Conservation (phyloP, 2,329 filamentous ascomycete genomes). For the Fusarium nygamai region DNA sequence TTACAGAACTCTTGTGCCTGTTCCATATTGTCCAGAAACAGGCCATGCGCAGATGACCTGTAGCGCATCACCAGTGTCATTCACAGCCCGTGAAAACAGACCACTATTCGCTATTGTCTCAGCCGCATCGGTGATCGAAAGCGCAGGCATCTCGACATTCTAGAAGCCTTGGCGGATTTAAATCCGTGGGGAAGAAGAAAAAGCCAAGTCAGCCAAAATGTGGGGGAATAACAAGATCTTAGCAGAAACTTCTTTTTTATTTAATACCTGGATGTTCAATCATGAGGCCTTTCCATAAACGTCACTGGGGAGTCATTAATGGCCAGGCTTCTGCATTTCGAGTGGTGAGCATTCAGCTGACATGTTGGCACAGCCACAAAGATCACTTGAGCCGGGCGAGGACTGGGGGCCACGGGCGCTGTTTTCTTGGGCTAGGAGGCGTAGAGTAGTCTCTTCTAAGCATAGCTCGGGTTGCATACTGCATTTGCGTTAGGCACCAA, state of each 20-base stretch:
- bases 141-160: constrained; percentile 23
- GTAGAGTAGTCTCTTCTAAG: not conserved
- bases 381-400: constrained; percentile 4
- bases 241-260: constrained; percentile 2
- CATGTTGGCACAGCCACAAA: constrained; percentile 13
- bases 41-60: constrained; percentile 67
- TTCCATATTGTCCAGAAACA: constrained; percentile 66
- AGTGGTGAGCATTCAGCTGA: constrained; percentile 18
- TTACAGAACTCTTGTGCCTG: constrained; percentile 62
- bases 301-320: not conserved
- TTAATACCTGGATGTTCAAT: not conserved
- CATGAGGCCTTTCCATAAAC: not conserved
- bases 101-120: not conserved
- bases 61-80: constrained; percentile 18
- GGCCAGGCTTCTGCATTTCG: constrained; percentile 14
- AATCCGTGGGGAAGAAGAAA: not conserved
- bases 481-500: constrained; percentile 17
- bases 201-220: not conserved
- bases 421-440: not conserved
- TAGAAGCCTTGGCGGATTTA: not conserved
- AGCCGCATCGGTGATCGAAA: not conserved
- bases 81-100: not conserved
- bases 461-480: not conserved
- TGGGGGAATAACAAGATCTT: not conserved
- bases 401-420: not conserved